Evolutionary conservation across 1,284 basidiomycete species (phyloP), one percentile per base, ranked within the genome.

Genomic region (Ustilago loliicola): DNA sequence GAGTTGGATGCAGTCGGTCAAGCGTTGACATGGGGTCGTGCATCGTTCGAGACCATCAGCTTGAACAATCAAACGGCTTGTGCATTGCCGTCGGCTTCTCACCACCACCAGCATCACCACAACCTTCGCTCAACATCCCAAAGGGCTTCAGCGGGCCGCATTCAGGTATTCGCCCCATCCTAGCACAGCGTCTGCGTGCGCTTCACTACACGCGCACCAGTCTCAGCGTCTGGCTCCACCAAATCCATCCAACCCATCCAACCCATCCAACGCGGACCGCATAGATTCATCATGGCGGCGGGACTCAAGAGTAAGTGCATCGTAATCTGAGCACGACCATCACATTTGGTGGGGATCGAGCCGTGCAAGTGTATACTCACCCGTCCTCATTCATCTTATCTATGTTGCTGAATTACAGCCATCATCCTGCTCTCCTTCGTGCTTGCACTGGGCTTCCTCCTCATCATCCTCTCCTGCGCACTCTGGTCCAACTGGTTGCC

Each of bases 401-500:
- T 9, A 15, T 23, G 21, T 42, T 27, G n/a, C 1, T 6, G 34
- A n/a, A 27, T 11, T 4, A 29, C 77, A 86, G 84, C 84, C 36
- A 81, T 86, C 66, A 85, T 86, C 51, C 72, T 84, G 32, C 80
- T 86, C 38, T 95, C 96, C 4, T 97, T 99, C 87, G 94, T 98
- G 66, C 91, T 99, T 48, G 97, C 97, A 15, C 90, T 97, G 32
- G 97, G 97, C 29, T 99, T 99, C 88, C 89, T 99, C 66, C 91
- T 99, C 84, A 94, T 99, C 86, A 99, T 99, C 87, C 92, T 99
- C 32, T 96, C 94, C 1, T 99, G 97, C 86, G 96, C 97, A 27
- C 89, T 99, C 42, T 99, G 93, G 92, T 88, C 91, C 38, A 99
- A 99, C 87, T 99, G 97, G 97, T 89, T 99, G 17, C 97, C 97